Evolutionary conservation across 179 eudicot genomes (phyloP).

Genomic region (Silene coronaria): DNA sequence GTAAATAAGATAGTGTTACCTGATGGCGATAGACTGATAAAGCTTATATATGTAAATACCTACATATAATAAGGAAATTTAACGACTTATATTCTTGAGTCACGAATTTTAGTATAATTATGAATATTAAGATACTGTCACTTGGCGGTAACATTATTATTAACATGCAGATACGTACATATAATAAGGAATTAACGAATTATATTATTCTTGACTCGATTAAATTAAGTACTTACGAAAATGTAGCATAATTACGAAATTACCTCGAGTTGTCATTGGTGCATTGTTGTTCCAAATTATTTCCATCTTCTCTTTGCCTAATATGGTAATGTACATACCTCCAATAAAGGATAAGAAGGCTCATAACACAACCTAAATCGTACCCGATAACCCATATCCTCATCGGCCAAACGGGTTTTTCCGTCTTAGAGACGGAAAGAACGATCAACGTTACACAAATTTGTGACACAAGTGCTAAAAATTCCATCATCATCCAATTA

Average conservation of each 20-base stretch:
- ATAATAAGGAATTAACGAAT: background rate
- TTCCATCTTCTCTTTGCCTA: constrained; percentile 28
- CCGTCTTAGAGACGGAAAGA: constrained; percentile 49
- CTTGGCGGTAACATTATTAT: background rate
- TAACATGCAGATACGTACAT: background rate
- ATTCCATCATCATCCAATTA: constrained; percentile 66
- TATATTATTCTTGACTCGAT: no score
- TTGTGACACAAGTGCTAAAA: constrained; percentile 45
- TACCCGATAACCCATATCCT: constrained; percentile 79
- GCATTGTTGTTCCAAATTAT: constrained; percentile 52
- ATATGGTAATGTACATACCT: constrained; percentile 46
- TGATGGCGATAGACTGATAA: background rate
- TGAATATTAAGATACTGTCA: background rate
- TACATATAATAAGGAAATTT: background rate
- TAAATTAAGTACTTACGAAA: background rate
- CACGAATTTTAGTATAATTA: background rate
- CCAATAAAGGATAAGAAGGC: constrained; percentile 47
- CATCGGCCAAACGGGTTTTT: constrained; percentile 92
- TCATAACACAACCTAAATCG: constrained; percentile 60
- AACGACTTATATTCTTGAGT: no score
- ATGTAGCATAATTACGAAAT: background rate
- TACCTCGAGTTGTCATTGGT: constrained; percentile 47
- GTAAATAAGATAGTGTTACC: background rate
- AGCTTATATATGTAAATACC: background rate
- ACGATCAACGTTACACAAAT: constrained; percentile 38